Evolutionary conservation across 306 rosid genomes (phyloP).

Genomic region (Glycine soja): DNA sequence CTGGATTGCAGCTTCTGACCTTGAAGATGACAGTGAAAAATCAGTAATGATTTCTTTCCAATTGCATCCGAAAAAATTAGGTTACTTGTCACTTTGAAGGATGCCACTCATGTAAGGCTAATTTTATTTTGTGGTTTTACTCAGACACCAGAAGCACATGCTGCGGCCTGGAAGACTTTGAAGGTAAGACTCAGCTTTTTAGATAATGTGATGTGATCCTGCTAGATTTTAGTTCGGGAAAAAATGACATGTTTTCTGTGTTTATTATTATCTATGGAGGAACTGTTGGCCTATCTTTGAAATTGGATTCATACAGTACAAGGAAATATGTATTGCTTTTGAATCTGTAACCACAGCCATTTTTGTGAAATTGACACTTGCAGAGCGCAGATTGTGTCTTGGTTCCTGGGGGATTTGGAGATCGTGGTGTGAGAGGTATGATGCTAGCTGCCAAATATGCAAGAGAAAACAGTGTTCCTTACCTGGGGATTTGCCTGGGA

Average conservation of each 20-base stretch:
- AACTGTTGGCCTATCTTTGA: conserved; percentile 37
- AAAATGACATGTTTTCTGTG: conserved; percentile 6
- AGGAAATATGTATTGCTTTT: conserved; percentile 35
- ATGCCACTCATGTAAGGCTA: background rate
- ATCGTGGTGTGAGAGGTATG: conserved; percentile 97
- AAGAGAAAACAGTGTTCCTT: conserved; percentile 94
- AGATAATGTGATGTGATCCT: conserved; percentile 18
- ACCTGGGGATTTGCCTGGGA: conserved; percentile 98
- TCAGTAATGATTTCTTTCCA: conserved; percentile 58
- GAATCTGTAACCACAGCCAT: conserved; percentile 30
- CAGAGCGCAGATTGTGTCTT: conserved; percentile 92
- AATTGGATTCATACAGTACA: conserved; percentile 26
- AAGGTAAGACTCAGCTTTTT: conserved; percentile 59
- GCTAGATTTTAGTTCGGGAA: conserved; percentile 31
- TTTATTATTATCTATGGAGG: conserved; percentile 28
- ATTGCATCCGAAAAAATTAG: conserved; percentile 42
- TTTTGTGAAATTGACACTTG: conserved; percentile 44
- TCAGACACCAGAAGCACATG: conserved; percentile 93
- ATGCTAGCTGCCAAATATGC: conserved; percentile 97
- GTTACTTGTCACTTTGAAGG: conserved; percentile 26
- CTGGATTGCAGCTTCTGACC: conserved; percentile 99
- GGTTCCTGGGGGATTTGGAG: conserved; percentile 99
- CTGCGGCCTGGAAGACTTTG: conserved; percentile 86
- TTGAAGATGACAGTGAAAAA: conserved; percentile 88
- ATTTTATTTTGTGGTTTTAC: conserved; percentile 43